phyloP scores from a whole-genome alignment of 176 grass and related monocot genomes.

The Avena sativa region DNA sequence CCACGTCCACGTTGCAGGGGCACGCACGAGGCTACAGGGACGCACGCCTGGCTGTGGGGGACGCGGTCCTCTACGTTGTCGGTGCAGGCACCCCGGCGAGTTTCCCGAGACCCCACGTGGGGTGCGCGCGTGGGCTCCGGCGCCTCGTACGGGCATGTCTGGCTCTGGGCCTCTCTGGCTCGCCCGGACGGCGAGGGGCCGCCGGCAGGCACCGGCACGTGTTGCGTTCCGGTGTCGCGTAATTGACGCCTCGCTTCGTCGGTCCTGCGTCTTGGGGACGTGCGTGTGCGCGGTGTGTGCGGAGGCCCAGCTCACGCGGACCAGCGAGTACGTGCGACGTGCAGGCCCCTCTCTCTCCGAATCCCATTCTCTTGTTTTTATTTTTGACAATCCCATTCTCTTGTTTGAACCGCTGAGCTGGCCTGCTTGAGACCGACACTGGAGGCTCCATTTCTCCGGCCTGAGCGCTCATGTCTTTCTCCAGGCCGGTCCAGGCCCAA shows the following conservation, averaged over 20 bases:
- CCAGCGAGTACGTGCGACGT: no score
- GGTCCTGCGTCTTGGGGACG: no score
- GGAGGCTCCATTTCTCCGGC: background rate
- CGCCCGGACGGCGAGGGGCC: background rate
- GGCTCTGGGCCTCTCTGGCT: background rate
- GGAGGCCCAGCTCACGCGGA: no score
- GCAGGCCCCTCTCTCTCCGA: no score
- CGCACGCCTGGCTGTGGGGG: constrained; percentile 33
- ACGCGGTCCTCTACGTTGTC: constrained; percentile 36
- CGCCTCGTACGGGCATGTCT: constrained; percentile 37
- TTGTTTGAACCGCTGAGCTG: background rate
- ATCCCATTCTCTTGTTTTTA: no score
- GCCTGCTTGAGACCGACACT: background rate
- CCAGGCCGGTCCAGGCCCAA: background rate
- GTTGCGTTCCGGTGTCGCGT: background rate
- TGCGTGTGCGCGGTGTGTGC: no score
- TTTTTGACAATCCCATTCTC: no score
- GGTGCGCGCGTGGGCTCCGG: constrained; percentile 32
- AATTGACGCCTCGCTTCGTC: no score
- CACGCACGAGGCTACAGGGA: background rate
- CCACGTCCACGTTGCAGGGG: background rate
- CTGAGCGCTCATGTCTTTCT: background rate
- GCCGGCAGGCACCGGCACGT: background rate
- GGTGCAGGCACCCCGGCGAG: background rate
- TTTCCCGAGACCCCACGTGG: constrained; percentile 50